phyloP scores from a whole-genome alignment of 257 asterid genomes.

The Avicennia marina region DNA sequence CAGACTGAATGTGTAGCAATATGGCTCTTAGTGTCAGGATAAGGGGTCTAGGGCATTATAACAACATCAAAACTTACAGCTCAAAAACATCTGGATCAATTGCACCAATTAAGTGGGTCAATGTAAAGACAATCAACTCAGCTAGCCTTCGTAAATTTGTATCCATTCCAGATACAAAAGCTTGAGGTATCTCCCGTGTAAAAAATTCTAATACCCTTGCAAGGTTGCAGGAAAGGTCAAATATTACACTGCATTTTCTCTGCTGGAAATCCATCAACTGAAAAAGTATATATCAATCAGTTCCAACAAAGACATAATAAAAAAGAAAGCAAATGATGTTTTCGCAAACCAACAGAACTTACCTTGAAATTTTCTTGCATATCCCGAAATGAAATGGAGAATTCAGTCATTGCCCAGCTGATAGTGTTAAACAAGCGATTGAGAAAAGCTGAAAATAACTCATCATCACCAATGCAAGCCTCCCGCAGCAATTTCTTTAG shows the following conservation, averaged over 20 bases:
- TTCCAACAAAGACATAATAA: neutral
- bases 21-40: too few relatives aligned
- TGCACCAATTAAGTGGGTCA: slow-evolving; percentile 69
- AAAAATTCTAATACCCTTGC: slow-evolving; percentile 88
- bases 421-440: slow-evolving; percentile 82
- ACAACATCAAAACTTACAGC: slow-evolving; percentile 50
- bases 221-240: slow-evolving; percentile 88
- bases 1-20: too few relatives aligned
- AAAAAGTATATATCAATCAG: slow-evolving; percentile 16
- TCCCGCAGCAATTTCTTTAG: slow-evolving; percentile 73
- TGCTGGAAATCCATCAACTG: slow-evolving; percentile 88
- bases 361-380: slow-evolving; percentile 96
- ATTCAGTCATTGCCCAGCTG: slow-evolving; percentile 98
- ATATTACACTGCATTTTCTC: slow-evolving; percentile 80
- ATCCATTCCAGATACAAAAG: slow-evolving; percentile 70
- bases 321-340: neutral
- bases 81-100: slow-evolving; percentile 82
- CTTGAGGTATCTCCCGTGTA: slow-evolving; percentile 83
- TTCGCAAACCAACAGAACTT: slow-evolving; percentile 9
- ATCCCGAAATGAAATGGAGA: slow-evolving; percentile 91
- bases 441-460: slow-evolving; percentile 78
- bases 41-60: too few relatives aligned
- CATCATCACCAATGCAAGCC: slow-evolving; percentile 62
- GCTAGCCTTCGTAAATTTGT: slow-evolving; percentile 84
- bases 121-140: slow-evolving; percentile 73